Evolutionary conservation across 2,329 filamentous ascomycete species (phyloP).

Genomic region (Davidsoniella eucalypti): DNA sequence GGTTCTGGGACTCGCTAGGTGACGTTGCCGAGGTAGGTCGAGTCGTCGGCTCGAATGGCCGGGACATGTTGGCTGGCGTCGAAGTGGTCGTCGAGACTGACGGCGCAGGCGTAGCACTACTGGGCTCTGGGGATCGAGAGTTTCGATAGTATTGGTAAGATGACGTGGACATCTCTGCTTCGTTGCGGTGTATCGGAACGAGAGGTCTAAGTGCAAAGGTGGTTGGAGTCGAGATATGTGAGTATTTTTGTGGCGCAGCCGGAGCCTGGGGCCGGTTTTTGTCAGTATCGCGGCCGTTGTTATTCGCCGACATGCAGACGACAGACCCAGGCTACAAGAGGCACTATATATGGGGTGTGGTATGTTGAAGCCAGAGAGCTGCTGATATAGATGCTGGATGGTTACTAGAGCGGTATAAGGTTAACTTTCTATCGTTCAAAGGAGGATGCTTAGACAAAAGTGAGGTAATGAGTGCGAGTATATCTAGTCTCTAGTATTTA

Average conservation of each 20-base stretch:
- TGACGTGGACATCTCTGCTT: constrained; percentile 6
- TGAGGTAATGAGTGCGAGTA: no score
- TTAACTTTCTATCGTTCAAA: no score
- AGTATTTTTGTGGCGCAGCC: background rate
- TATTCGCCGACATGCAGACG: background rate
- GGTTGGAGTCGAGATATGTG: background rate
- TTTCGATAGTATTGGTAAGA: constrained; percentile 4
- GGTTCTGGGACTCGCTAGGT: constrained; percentile 8
- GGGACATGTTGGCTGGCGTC: background rate
- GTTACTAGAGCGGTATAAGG: no score
- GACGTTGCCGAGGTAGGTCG: constrained; percentile 9
- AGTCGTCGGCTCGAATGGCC: constrained; percentile 4
- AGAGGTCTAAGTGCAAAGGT: constrained; percentile 3
- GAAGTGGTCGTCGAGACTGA: constrained; percentile 6
- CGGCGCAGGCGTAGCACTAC: constrained; percentile 7
- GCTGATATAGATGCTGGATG: no score
- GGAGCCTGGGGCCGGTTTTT: background rate
- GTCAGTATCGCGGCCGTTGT: background rate
- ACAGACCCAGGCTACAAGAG: background rate
- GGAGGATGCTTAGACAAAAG: no score
- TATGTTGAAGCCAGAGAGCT: no score
- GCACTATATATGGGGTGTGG: no score
- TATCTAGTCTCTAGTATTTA: no score
- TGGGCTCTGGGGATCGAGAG: constrained; percentile 10
- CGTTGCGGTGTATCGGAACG: background rate